phyloP scores from a whole-genome alignment of 2,329 filamentous ascomycete genomes.

The Fusarium nygamai region DNA sequence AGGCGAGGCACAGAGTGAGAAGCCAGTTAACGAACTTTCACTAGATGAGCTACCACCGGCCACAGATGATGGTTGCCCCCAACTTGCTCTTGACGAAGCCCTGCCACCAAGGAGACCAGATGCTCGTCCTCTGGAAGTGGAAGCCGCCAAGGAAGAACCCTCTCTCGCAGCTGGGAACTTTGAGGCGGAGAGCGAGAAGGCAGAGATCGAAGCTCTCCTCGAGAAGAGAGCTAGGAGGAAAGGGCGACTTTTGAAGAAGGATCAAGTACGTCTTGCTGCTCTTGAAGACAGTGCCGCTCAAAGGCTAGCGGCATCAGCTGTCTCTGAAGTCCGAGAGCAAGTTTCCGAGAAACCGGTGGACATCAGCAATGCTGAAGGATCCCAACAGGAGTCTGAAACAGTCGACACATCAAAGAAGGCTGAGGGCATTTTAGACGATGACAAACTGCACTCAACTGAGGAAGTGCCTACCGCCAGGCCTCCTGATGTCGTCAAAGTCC shows the following conservation, averaged over 20 bases:
- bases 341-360: slow-evolving; percentile 19
- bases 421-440: neutral
- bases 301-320: slow-evolving; percentile 43
- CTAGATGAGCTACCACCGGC: neutral
- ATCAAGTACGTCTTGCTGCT: slow-evolving; percentile 25
- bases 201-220: slow-evolving; percentile 51
- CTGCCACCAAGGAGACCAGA: slow-evolving; percentile 45
- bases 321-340: slow-evolving; percentile 35
- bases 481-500: neutral
- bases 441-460: neutral
- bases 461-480: neutral
- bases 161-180: slow-evolving; percentile 37
- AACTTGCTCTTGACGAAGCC: slow-evolving; percentile 7
- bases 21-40: neutral
- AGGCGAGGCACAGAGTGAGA: neutral
- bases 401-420: neutral
- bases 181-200: slow-evolving; percentile 39
- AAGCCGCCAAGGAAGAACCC: slow-evolving; percentile 33
- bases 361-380: neutral
- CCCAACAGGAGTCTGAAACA: neutral
- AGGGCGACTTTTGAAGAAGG: slow-evolving; percentile 38
- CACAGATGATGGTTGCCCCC: neutral
- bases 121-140: slow-evolving; percentile 21
- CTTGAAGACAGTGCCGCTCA: slow-evolving; percentile 37
- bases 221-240: slow-evolving; percentile 50